Percentiles rank a stretch among this genome's conserved stretches.
Evolutionary conservation across 139 green algal species (phyloP).

Genomic region (Picochlorum sp.): DNA sequence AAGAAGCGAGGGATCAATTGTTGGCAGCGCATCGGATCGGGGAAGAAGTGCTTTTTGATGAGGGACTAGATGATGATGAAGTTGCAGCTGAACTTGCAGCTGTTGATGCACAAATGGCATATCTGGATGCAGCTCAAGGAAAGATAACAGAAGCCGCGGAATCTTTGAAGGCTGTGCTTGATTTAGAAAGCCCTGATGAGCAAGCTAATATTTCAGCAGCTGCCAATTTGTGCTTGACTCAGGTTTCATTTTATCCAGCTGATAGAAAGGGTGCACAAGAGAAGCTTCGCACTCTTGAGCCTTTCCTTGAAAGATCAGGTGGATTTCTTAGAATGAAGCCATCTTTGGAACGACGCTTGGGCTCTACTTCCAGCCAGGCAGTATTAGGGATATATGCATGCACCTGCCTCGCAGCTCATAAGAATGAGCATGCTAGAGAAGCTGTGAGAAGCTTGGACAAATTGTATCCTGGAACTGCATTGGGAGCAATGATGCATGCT

Average conservation of each 20-base stretch:
- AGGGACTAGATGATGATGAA: slow-evolving; percentile 75
- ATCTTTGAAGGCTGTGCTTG: slow-evolving; percentile 16
- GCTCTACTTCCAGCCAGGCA: slow-evolving; percentile 42
- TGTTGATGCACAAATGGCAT: slow-evolving; percentile 66
- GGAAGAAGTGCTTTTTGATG: slow-evolving; percentile 75
- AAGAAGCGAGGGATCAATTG: slow-evolving; percentile 60
- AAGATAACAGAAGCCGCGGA: background rate
- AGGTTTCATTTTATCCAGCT: background rate
- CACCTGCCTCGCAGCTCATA: slow-evolving; percentile 45
- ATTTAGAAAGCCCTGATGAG: slow-evolving; percentile 28
- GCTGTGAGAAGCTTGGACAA: slow-evolving; percentile 14
- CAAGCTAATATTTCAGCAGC: slow-evolving; percentile 39
- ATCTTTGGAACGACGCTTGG: slow-evolving; percentile 53
- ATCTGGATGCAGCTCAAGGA: slow-evolving; percentile 22
- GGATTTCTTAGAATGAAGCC: slow-evolving; percentile 19
- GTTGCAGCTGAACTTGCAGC: slow-evolving; percentile 76
- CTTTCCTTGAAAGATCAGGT: slow-evolving; percentile 32
- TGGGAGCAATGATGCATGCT: slow-evolving; percentile 45
- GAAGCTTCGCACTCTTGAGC: slow-evolving; percentile 55
- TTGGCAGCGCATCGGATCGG: slow-evolving; percentile 52
- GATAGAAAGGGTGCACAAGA: slow-evolving; percentile 35
- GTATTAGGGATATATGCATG: slow-evolving; percentile 57
- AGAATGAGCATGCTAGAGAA: slow-evolving; percentile 43
- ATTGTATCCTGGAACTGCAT: slow-evolving; percentile 7
- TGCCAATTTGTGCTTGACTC: slow-evolving; percentile 31